These are phyloP conservation scores for Salix suchowensis DNA, from an alignment of 345 rosid genomes.

Conservation along the genomic window DNA sequence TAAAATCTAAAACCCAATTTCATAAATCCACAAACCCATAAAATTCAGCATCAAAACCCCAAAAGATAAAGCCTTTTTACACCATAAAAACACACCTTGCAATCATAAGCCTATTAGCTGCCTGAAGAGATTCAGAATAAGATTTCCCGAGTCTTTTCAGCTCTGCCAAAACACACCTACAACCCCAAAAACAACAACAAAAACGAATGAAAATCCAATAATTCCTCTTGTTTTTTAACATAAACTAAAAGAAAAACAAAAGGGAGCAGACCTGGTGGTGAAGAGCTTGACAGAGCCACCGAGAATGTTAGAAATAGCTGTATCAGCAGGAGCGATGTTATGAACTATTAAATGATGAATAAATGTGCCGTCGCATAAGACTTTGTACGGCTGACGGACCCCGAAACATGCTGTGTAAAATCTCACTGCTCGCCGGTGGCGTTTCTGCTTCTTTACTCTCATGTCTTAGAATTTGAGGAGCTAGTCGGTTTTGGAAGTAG, in stretches of 20 bases:
- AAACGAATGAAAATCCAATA: neutral
- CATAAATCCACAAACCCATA: neutral
- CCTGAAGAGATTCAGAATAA: conserved; percentile 49
- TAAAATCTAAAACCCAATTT: no score
- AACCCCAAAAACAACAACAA: neutral
- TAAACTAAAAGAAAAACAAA: neutral
- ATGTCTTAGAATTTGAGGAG: conserved; percentile 26
- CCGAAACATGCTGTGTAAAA: conserved; percentile 71
- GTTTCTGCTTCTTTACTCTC: conserved; percentile 80
- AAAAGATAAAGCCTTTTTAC: neutral
- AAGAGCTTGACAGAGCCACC: conserved; percentile 78
- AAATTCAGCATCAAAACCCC: neutral
- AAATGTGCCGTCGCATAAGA: conserved; percentile 81
- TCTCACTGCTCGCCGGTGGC: conserved; percentile 64
- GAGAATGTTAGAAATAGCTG: conserved; percentile 55
- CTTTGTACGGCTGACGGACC: conserved; percentile 73
- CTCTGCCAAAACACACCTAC: conserved; percentile 72
- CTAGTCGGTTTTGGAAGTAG: no score
- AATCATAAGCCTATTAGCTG: conserved; percentile 46
- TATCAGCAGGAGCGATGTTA: conserved; percentile 58
- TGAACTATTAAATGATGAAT: conserved; percentile 60
- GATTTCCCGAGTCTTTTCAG: conserved; percentile 63
- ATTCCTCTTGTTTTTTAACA: neutral
- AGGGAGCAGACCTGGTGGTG: conserved; percentile 54
- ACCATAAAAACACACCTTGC: conserved; percentile 44